Evolutionary conservation across 2,329 filamentous ascomycete genomes (phyloP).

Genomic region (Botryotinia globosa): DNA sequence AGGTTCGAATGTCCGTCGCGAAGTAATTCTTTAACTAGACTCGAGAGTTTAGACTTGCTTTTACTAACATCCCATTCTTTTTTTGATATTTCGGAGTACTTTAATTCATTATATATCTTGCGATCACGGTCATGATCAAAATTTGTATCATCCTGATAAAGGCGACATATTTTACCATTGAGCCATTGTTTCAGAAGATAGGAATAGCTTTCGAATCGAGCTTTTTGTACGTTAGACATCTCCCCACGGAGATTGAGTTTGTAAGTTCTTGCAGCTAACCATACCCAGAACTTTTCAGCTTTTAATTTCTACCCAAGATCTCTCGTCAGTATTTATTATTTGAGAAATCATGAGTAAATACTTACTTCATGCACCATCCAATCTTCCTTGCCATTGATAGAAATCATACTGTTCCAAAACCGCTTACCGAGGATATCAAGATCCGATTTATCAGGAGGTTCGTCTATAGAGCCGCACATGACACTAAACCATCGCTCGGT

Average conservation of each 20-base stretch:
- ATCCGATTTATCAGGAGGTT: background rate
- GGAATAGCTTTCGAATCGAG: background rate
- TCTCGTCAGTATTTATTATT: background rate
- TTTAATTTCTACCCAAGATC: background rate
- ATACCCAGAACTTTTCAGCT: background rate
- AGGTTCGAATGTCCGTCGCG: background rate
- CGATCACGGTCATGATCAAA: background rate
- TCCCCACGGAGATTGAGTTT: background rate
- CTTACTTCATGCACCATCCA: background rate
- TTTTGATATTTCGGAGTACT: accelerated
- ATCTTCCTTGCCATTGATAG: background rate
- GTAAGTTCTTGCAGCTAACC: background rate
- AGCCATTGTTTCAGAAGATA: background rate
- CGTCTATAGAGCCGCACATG: background rate
- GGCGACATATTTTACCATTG: too few relatives aligned
- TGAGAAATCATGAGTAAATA: too few relatives aligned
- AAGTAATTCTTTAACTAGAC: background rate
- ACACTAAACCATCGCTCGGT: background rate
- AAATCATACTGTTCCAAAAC: background rate
- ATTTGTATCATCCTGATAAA: background rate
- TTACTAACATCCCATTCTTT: background rate
- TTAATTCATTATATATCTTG: background rate
- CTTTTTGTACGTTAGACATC: background rate
- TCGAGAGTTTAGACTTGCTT: background rate
- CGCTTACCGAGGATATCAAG: background rate